Conservation (phyloP, 2,329 filamentous ascomycete species). For the Ophiocordyceps camponoti-leonardi region DNA sequence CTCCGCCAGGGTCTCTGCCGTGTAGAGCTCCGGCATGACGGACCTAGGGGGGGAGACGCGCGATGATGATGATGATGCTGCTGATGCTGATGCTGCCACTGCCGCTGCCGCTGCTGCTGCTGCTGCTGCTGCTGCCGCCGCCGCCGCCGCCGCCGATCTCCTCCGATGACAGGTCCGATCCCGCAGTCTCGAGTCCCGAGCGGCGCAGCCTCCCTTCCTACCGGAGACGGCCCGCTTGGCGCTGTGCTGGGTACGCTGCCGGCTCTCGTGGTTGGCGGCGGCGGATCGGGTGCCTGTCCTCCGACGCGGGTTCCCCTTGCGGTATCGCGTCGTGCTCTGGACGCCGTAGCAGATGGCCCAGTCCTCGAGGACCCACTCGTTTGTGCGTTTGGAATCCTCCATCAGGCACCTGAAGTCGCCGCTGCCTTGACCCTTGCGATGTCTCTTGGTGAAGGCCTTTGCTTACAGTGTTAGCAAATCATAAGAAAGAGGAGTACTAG, state of each 20-base stretch:
- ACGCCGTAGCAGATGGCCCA: conserved; percentile 56
- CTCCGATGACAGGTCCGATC: conserved; percentile 7
- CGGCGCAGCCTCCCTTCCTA: conserved; percentile 15
- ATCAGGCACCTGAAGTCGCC: conserved; percentile 1
- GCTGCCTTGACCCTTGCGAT: conserved; percentile 6
- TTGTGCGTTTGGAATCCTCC: conserved; percentile 41
- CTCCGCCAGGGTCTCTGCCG: conserved; percentile 7
- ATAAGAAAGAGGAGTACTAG: too few relatives aligned
- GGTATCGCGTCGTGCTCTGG: conserved; percentile 70
- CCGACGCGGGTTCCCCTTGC: conserved; percentile 27
- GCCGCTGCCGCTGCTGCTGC: too few relatives aligned
- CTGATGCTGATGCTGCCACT: too few relatives aligned
- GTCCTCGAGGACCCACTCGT: conserved; percentile 60
- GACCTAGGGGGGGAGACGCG: conserved; percentile 4
- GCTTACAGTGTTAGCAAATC: too few relatives aligned
- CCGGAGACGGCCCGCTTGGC: conserved; percentile 14
- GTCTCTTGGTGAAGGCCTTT: conserved; percentile 25
- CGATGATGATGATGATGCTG: too few relatives aligned
- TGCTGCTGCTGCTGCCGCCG: neutral
- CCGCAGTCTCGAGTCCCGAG: conserved; percentile 10
- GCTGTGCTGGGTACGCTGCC: conserved; percentile 9
- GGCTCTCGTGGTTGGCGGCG: conserved; percentile 3
- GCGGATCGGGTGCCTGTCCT: conserved; percentile 5
- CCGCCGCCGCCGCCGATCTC: conserved; percentile 2
- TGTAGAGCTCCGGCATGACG: conserved; percentile 7